These are phyloP conservation scores for Tillandsia fasciculata DNA, from an alignment of 176 grass and related monocot genomes.

Conservation along the genomic window DNA sequence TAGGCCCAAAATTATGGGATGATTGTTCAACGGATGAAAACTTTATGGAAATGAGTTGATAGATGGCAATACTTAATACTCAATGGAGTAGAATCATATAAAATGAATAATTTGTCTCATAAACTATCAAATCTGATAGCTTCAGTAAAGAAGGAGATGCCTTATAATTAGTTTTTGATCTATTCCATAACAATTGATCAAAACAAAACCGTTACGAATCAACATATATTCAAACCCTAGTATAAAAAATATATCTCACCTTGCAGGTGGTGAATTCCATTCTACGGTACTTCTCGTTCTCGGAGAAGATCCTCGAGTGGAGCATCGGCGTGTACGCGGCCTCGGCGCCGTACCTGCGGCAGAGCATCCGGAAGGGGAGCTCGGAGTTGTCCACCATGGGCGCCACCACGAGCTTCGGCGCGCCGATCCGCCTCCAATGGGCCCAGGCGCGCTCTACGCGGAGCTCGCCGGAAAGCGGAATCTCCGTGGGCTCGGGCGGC, in stretches of 20 bases:
- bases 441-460: slow-evolving; percentile 71
- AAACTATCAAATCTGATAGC: neutral
- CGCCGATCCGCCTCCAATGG: slow-evolving; percentile 64
- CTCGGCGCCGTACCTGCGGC: slow-evolving; percentile 73
- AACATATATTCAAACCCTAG: neutral
- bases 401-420: slow-evolving; percentile 57
- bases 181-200: no score
- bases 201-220: no score
- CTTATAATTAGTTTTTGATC: no score
- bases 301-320: slow-evolving; percentile 91
- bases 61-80: no score
- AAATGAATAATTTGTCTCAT: neutral
- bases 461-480: slow-evolving; percentile 26
- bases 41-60: no score
- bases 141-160: no score
- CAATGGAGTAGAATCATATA: neutral
- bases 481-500: slow-evolving; percentile 15
- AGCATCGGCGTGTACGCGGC: slow-evolving; percentile 97
- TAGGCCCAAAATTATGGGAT: no score
- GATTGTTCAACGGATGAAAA: no score
- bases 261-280: slow-evolving; percentile 97
- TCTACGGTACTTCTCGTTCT: slow-evolving; percentile 88
- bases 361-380: slow-evolving; percentile 93
- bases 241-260: slow-evolving; percentile 12
- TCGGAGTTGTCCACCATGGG: slow-evolving; percentile 99